Evolutionary conservation across 768 basidiomycete species (phyloP), one percentile per base, ranked within the genome.

Genomic region (Serendipita sp.): DNA sequence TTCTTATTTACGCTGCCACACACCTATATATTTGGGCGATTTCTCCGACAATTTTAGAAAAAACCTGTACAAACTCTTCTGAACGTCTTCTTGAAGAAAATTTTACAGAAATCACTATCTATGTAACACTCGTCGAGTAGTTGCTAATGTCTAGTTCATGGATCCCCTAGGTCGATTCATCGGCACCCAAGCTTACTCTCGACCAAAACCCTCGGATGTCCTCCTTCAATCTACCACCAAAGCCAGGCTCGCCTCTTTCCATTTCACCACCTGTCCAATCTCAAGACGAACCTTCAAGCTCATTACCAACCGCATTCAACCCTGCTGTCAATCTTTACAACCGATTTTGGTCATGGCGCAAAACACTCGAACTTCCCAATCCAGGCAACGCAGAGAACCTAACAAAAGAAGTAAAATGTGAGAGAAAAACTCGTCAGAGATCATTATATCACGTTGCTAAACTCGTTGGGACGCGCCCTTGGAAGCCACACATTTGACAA

Each of bases 361-460:
- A 18, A 69, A 80, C 83, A 67, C 79, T 94, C 68, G 87, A 84
- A 55, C 78, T 98, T 60, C 83, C 91, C 44, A 88, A 90, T 74
- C 94, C 94, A n/a, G 48, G 94, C 94, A 85, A 88, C 15, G 84
- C 86, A 50, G 94, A 98, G 80, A 91, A 89, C 73, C 79, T 97
- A 67, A 18, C 86, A 87, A 69, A 90, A 77, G 94, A 98, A 76
- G 85, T 90, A 69, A 94, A 93, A 76, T 75, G 94, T 95, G 69
- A 66, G 83, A 74, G 37, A 37, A 29, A 48, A 40, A 36, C 62
- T 45, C 64, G 43, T 50, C 37, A 33, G 44, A 33, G 18, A 29
- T 18, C n/a, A 5, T 23, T 40, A 16, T 40, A 40, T 40, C 37
- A 29, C 23, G n/a, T 18, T 58, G 16, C 34, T 45, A 6, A 62